Evolutionary conservation across 768 basidiomycete genomes (phyloP).

Genomic region (Dioszegia hungarica): DNA sequence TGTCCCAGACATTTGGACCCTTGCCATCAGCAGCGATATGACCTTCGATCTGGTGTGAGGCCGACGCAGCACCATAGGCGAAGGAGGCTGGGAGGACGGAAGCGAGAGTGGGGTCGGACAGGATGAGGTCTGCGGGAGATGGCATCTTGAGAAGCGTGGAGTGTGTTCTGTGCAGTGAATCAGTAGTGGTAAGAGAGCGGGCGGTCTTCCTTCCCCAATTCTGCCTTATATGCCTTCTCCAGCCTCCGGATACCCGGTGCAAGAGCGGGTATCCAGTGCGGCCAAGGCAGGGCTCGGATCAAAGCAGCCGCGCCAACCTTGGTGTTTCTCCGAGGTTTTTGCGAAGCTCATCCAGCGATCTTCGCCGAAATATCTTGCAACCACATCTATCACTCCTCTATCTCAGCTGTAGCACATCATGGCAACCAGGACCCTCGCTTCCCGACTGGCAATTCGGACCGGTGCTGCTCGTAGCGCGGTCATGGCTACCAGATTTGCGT

Average conservation of each 20-base stretch:
- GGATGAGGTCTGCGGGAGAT: slow-evolving; percentile 5
- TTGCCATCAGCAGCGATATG: slow-evolving; percentile 23
- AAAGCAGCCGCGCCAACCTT: too few relatives aligned
- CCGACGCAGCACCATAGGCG: slow-evolving; percentile 22
- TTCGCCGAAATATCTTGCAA: too few relatives aligned
- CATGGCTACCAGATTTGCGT: neutral
- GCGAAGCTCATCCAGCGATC: too few relatives aligned
- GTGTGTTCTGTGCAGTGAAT: neutral
- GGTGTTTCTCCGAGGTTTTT: too few relatives aligned
- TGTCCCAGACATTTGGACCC: slow-evolving; percentile 21
- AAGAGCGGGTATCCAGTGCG: too few relatives aligned
- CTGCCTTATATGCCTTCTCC: neutral
- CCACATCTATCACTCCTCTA: neutral
- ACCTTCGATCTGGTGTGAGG: slow-evolving; percentile 30
- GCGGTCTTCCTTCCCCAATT: neutral
- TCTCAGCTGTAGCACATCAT: neutral
- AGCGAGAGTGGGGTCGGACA: slow-evolving; percentile 7
- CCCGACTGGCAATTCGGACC: neutral
- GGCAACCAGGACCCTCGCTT: neutral
- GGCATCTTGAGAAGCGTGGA: neutral
- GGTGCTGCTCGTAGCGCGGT: neutral
- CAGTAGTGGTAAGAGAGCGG: neutral
- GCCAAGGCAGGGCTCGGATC: too few relatives aligned
- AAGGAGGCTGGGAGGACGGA: slow-evolving; percentile 17
- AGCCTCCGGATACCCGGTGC: too few relatives aligned